Evolutionary conservation across 805 yeast genomes (phyloP), one percentile per base, ranked within the genome.

Genomic region (Cyberlindnera americana): DNA sequence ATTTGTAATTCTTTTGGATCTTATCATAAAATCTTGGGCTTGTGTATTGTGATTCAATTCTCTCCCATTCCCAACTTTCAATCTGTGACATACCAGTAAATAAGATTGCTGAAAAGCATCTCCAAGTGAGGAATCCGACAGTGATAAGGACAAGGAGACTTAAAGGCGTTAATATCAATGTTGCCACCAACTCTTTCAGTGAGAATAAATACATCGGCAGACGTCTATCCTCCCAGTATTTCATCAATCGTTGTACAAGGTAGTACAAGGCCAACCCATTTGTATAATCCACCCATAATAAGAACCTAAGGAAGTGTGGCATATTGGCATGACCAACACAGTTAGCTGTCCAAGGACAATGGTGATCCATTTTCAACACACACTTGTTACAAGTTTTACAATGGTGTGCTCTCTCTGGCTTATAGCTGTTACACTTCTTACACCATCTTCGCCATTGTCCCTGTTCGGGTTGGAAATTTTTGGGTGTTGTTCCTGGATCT

Each of bases 311-410:
- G 57, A 90, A 90, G 57, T 86, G 90, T 0, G 95, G 87, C 59
- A 77, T 68, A 55, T 90, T 90, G 0, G 61, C 59, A 56, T 77
- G 78, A 0, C 97, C 97, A 16, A 90, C 91, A 56, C 96, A 90
- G 56, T 86, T 90, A 60, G 77, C 75, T 0, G 95, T 87, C 96
- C 96, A 90, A 0, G 96, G 96, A 57, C 83, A 81, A 63, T 89
- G 96, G 58, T 89, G 97, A 59, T 89, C 97, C 96, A 89, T 90
- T 56, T 77, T 75, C 41, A 89, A 59, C n/a, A 89, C 81, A 60
- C 96, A 89, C 29, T 55, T 59, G 11, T 74, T 68, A 55, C 95
- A 87, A 1, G 77, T 72, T 51, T 82, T 82, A 59, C 96, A 89
- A 63, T 89, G 96, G 57, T 89, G 96, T 4, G 87, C 56, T 44